Percentiles rank a stretch among this genome's conserved stretches.
phyloP scores from a whole-genome alignment of 2,329 filamentous ascomycete genomes.

The Elsinoe arachidis region DNA sequence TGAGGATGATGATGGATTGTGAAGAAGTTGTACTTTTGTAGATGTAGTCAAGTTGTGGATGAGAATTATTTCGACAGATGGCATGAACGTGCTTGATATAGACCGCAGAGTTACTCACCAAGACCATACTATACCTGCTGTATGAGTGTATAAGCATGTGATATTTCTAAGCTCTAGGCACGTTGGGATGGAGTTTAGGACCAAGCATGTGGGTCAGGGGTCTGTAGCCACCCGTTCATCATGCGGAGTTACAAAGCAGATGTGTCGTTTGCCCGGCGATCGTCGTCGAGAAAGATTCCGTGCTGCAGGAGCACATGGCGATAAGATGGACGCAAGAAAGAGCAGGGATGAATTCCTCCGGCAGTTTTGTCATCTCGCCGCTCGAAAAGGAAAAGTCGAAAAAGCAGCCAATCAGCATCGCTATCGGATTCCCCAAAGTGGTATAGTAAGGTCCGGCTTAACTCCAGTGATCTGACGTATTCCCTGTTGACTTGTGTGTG shows the following conservation, averaged over 20 bases:
- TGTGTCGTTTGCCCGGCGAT: neutral
- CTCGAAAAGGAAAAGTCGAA: neutral
- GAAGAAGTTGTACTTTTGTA: neutral
- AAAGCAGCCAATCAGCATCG: neutral
- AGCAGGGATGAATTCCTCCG: neutral
- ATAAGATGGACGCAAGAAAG: neutral
- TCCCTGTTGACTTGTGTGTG: too few species aligned
- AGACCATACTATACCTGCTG: neutral
- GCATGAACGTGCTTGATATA: neutral
- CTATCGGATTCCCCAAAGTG: neutral
- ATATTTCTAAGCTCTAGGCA: constrained; percentile 1
- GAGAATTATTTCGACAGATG: neutral
- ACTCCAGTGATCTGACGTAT: neutral
- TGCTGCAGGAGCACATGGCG: too few species aligned
- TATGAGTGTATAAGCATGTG: neutral
- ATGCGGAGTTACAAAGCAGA: constrained; percentile 1
- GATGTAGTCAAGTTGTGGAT: neutral
- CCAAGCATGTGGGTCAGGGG: neutral
- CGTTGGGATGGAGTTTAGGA: neutral
- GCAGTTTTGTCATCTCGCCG: constrained; percentile 4
- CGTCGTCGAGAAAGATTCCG: too few species aligned
- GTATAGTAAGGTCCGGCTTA: neutral
- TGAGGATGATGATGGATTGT: neutral
- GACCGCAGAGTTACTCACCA: neutral
- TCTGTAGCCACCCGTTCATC: neutral